Conservation (phyloP, 208 protist species). For the Entamoeba invadens region DNA sequence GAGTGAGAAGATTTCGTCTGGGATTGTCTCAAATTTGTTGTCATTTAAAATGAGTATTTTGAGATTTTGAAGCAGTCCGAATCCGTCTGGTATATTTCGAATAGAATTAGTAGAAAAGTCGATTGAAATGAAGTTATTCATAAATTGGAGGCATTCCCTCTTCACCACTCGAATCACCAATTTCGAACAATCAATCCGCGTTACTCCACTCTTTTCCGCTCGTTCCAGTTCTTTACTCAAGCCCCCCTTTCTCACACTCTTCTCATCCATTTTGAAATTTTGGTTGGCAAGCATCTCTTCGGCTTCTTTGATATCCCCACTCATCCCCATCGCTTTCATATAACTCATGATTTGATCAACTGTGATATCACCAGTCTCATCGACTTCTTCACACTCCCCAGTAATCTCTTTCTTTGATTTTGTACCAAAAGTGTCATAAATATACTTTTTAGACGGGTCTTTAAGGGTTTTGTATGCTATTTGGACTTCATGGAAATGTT, state of each 20-base stretch:
- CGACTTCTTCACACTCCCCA: background rate
- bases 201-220: background rate
- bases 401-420: background rate
- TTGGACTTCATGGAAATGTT: background rate
- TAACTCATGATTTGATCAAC: background rate
- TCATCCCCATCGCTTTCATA: background rate
- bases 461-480: constrained; percentile 8
- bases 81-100: background rate
- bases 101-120: background rate
- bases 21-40: background rate
- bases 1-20: background rate
- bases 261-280: background rate
- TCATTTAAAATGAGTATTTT: background rate
- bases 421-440: constrained; percentile 3
- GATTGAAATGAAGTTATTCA: background rate
- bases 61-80: background rate
- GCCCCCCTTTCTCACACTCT: background rate
- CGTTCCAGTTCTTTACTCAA: background rate
- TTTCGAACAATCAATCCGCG: background rate
- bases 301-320: background rate
- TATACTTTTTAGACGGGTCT: background rate
- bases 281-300: background rate
- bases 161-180: background rate
- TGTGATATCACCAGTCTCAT: background rate
- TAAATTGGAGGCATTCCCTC: background rate